A percentile compares a stretch with the other conserved stretches of the same genome.
Evolutionary conservation across 345 rosid species (phyloP).

Genomic region (Microcos paniculata): DNA sequence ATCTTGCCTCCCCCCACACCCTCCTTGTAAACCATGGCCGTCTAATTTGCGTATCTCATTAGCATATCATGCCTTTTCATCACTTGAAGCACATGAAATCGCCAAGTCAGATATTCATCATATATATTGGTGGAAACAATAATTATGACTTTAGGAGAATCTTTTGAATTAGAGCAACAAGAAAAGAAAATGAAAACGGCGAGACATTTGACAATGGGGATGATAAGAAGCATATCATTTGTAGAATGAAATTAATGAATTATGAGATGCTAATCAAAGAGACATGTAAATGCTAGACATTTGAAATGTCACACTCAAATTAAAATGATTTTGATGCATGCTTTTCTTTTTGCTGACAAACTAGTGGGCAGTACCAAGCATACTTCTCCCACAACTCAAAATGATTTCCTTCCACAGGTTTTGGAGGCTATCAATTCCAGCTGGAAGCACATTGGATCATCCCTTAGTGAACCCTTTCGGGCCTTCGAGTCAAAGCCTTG

Average conservation of each 20-base stretch:
- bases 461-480: conserved; percentile 83
- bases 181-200: background rate
- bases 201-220: background rate
- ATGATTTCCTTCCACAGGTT: conserved; percentile 42
- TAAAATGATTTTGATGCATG: background rate
- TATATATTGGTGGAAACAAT: conserved; percentile 4
- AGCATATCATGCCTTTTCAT: background rate
- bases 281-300: background rate
- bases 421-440: conserved; percentile 84
- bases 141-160: conserved; percentile 4
- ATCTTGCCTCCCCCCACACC: no score
- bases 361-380: background rate
- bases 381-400: no score
- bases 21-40: no score
- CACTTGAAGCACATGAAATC: background rate
- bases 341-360: background rate
- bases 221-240: background rate
- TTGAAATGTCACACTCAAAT: conserved; percentile 8
- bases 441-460: conserved; percentile 65
- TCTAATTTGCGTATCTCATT: background rate
- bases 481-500: conserved; percentile 51
- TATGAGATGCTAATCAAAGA: background rate
- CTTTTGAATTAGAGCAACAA: conserved; percentile 10
- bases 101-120: background rate
- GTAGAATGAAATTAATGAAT: background rate